Evolutionary conservation across 148 eudicot species (phyloP).

Genomic region (Camellia lanceoleosa): DNA sequence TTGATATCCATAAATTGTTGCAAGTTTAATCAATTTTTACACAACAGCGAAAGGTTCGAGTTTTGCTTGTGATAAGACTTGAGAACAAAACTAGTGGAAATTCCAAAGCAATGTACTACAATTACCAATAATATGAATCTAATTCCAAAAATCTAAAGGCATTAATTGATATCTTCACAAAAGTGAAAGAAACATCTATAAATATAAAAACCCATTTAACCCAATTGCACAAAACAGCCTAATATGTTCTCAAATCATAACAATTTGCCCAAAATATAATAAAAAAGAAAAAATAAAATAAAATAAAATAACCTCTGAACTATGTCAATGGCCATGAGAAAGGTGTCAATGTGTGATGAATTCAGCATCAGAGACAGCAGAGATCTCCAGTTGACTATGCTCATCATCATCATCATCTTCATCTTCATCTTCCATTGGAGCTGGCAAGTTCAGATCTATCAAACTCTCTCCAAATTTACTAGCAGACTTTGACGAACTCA

Average conservation of each 20-base stretch:
- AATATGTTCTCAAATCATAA: not conserved
- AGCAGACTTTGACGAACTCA: constrained; percentile 11
- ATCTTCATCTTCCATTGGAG: constrained; percentile 26
- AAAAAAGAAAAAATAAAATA: not conserved
- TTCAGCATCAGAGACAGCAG: constrained; percentile 23
- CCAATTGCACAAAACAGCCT: not conserved
- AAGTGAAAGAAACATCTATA: too few species aligned
- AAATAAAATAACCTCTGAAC: not conserved
- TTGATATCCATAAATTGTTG: too few species aligned
- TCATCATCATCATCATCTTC: constrained; percentile 11
- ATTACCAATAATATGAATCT: constrained; percentile 12
- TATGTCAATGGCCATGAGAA: not conserved
- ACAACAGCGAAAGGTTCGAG: too few species aligned
- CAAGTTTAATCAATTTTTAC: too few species aligned
- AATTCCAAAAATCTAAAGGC: constrained; percentile 4
- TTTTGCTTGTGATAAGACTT: not conserved
- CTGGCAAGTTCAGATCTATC: constrained; percentile 40
- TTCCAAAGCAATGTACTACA: constrained; percentile 24
- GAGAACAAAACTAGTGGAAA: constrained; percentile 15
- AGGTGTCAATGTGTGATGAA: constrained; percentile 11
- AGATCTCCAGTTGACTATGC: constrained; percentile 6
- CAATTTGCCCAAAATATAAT: not conserved
- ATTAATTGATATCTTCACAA: constrained; percentile 3
- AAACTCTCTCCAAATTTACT: constrained; percentile 12
- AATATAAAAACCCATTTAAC: not conserved